Evolutionary conservation across 768 basidiomycete genomes (phyloP).

Genomic region (Pilatotrama ljubarskyi): DNA sequence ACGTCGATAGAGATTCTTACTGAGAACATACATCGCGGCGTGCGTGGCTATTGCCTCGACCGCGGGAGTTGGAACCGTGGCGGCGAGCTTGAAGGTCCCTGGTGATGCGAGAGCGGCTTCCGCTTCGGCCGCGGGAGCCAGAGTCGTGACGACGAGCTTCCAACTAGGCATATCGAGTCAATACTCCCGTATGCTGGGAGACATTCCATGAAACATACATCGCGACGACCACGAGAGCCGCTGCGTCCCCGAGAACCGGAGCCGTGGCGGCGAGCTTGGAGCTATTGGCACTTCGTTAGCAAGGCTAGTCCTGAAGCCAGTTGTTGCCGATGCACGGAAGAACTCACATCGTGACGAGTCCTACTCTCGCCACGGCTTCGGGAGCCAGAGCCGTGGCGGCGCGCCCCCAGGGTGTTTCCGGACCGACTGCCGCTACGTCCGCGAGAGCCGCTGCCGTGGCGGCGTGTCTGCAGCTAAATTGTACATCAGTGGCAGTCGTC

Average conservation of each 20-base stretch:
- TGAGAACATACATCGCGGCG: not conserved
- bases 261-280: no score
- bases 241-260: no score
- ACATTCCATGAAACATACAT: no score
- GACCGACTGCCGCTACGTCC: not conserved
- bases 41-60: not conserved
- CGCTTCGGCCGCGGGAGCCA: constrained; percentile 2
- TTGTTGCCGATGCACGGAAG: no score
- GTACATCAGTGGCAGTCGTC: no score
- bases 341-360: not conserved
- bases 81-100: constrained; percentile 1
- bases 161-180: not conserved
- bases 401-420: not conserved
- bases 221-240: no score
- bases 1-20: no score
- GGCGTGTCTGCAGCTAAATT: constrained; percentile 6
- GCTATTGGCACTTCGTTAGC: no score
- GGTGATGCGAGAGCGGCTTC: not conserved
- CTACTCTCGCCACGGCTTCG: constrained; percentile 6
- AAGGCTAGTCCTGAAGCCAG: no score
- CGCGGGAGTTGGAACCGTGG: constrained; percentile 10
- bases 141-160: constrained; percentile 6
- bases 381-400: constrained; percentile 13
- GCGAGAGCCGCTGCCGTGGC: constrained; percentile 2
- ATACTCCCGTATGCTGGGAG: not conserved